Conservation (phyloP, 2,329 filamentous ascomycete species). For the Ophiocordyceps camponoti-floridani region DNA sequence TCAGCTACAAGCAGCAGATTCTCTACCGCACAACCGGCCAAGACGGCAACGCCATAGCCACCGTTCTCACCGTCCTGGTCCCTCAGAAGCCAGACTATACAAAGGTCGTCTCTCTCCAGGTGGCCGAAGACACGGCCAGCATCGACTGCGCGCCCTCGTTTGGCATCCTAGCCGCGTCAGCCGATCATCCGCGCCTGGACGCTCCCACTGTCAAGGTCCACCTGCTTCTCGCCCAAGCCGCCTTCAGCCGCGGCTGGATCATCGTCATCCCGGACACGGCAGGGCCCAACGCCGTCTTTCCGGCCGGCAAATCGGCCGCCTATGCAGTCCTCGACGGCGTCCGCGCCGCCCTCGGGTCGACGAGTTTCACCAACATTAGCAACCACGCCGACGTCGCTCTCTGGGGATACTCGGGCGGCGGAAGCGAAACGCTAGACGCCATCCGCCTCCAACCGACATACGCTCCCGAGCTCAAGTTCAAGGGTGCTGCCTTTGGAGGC, state of each 20-base stretch:
- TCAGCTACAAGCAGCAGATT: constrained; percentile 10
- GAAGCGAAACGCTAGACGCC: constrained; percentile 7
- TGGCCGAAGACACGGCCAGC: constrained; percentile 19
- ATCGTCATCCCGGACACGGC: constrained; percentile 29
- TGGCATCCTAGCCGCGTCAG: constrained; percentile 5
- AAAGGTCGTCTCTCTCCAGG: constrained; percentile 22
- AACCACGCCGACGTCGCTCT: constrained; percentile 18
- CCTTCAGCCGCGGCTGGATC: constrained; percentile 24
- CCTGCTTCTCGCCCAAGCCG: constrained; percentile 7
- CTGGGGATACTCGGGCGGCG: constrained; percentile 20
- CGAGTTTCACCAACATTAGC: constrained; percentile 11
- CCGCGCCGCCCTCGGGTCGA: constrained; percentile 17
- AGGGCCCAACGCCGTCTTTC: constrained; percentile 23
- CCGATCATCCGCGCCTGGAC: constrained; percentile 11
- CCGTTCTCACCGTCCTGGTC: constrained; percentile 20
- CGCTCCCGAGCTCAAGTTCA: constrained; percentile 9
- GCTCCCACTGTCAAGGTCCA: constrained; percentile 10
- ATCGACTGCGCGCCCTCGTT: constrained; percentile 15
- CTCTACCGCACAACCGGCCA: constrained; percentile 21
- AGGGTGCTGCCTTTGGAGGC: constrained; percentile 9
- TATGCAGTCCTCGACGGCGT: constrained; percentile 24
- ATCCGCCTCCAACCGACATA: constrained; percentile 9
- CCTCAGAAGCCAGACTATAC: constrained; percentile 12
- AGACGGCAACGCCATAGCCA: constrained; percentile 14
- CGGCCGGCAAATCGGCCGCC: constrained; percentile 19